phyloP scores from a whole-genome alignment of 768 basidiomycete species.

The Hygrophorus russula region DNA sequence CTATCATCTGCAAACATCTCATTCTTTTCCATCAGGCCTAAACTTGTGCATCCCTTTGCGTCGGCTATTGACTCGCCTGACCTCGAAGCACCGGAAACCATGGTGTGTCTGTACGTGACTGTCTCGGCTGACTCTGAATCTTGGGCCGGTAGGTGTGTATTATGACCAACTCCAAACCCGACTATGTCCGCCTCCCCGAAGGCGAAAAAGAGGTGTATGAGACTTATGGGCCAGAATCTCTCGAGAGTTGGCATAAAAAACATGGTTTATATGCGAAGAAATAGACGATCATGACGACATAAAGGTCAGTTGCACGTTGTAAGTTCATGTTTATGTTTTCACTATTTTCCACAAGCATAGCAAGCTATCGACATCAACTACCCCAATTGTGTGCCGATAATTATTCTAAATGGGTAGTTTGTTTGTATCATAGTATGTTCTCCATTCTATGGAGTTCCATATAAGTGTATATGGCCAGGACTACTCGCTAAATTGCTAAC shows the following conservation, averaged over 20 bases:
- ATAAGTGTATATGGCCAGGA: too few species aligned
- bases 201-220: conserved; percentile 38
- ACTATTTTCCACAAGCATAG: too few species aligned
- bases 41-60: conserved; percentile 56
- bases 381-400: too few species aligned
- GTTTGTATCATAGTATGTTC: too few species aligned
- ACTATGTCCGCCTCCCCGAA: conserved; percentile 52
- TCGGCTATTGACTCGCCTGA: conserved; percentile 53
- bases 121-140: not conserved
- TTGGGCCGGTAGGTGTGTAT: conserved; percentile 37
- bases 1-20: not conserved
- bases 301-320: too few species aligned
- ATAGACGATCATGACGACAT: not conserved
- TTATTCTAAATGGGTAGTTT: too few species aligned
- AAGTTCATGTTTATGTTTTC: too few species aligned
- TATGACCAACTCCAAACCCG: conserved; percentile 39
- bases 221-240: conserved; percentile 29
- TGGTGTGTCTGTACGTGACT: conserved; percentile 27
- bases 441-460: too few species aligned
- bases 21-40: conserved; percentile 32
- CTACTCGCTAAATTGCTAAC: too few species aligned
- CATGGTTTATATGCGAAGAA: conserved; percentile 28
- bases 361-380: too few species aligned
- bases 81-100: conserved; percentile 35
- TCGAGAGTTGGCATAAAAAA: conserved; percentile 54